Evolutionary conservation across 2,329 filamentous ascomycete species (phyloP).

Genomic region (Fusarium sp.): DNA sequence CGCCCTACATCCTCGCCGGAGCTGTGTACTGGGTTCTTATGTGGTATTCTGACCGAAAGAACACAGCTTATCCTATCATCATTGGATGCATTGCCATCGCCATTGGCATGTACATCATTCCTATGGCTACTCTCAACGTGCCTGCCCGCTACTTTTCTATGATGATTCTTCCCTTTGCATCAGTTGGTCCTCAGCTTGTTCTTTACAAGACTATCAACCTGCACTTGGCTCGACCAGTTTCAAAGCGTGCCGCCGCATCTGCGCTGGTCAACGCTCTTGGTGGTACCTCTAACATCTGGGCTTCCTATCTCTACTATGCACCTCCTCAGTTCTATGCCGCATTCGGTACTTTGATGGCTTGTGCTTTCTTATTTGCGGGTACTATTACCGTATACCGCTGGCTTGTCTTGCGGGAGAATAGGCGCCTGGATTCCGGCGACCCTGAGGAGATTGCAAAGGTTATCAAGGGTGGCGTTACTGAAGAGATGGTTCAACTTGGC

Average conservation of each 20-base stretch:
- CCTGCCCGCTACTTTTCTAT: constrained; percentile 60
- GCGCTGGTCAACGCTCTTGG: constrained; percentile 59
- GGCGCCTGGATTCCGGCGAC: constrained; percentile 56
- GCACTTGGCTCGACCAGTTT: constrained; percentile 57
- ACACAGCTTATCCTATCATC: constrained; percentile 55
- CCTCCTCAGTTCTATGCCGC: constrained; percentile 59
- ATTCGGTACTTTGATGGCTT: constrained; percentile 57
- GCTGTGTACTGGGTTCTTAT: constrained; percentile 54
- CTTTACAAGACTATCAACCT: constrained; percentile 60
- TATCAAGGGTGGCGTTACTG: constrained; percentile 59
- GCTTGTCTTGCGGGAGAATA: constrained; percentile 57
- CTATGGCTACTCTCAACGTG: constrained; percentile 55
- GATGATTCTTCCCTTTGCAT: constrained; percentile 56
- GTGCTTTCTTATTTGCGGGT: constrained; percentile 51
- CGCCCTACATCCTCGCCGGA: constrained; percentile 60
- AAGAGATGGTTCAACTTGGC: constrained; percentile 59
- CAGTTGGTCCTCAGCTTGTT: constrained; percentile 58
- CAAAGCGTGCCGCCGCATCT: constrained; percentile 59
- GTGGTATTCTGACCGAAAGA: constrained; percentile 57
- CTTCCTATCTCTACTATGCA: constrained; percentile 55
- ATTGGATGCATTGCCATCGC: constrained; percentile 54
- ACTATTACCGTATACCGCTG: constrained; percentile 57
- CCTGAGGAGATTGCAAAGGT: constrained; percentile 56
- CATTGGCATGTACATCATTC: constrained; percentile 56
- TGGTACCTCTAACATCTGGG: constrained; percentile 54